Conservation (phyloP, 2,329 filamentous ascomycete genomes). For the Aureobasidium zeae region DNA sequence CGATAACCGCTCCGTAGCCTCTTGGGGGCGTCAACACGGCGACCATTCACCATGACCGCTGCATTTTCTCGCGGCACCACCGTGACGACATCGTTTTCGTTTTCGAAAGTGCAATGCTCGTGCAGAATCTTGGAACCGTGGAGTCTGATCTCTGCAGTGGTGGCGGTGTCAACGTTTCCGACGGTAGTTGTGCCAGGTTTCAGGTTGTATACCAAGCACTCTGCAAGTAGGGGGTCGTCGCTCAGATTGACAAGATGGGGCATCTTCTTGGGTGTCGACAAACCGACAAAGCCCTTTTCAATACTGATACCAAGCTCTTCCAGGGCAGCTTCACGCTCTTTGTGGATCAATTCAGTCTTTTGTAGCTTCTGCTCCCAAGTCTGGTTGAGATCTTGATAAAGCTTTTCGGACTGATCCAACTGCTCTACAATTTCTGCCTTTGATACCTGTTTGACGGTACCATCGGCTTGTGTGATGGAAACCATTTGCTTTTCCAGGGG, state of each 20-base stretch:
- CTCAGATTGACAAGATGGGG: constrained; percentile 96
- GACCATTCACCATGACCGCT: constrained; percentile 95
- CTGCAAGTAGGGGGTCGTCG: constrained; percentile 69
- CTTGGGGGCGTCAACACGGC: constrained; percentile 76
- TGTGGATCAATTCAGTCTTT: constrained; percentile 95
- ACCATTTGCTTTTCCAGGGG: constrained; percentile 94
- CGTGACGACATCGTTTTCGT: constrained; percentile 86
- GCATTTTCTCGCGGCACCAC: constrained; percentile 83
- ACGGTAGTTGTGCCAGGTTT: constrained; percentile 93
- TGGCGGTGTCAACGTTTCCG: constrained; percentile 81
- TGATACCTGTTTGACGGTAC: constrained; percentile 84
- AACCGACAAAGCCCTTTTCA: constrained; percentile 91
- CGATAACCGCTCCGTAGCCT: constrained; percentile 85
- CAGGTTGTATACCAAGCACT: constrained; percentile 95
- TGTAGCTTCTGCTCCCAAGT: constrained; percentile 96
- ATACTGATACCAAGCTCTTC: constrained; percentile 98
- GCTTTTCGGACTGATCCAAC: constrained; percentile 88
- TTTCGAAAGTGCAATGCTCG: constrained; percentile 91
- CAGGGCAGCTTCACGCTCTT: constrained; percentile 86
- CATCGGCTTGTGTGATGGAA: constrained; percentile 79
- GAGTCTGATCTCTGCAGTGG: constrained; percentile 77
- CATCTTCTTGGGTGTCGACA: constrained; percentile 98
- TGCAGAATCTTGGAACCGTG: constrained; percentile 89
- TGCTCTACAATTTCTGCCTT: constrained; percentile 98
- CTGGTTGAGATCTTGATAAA: constrained; percentile 91